Evolutionary conservation across 2,329 filamentous ascomycete genomes (phyloP).

Genomic region (Kalaharituber pfeilii): DNA sequence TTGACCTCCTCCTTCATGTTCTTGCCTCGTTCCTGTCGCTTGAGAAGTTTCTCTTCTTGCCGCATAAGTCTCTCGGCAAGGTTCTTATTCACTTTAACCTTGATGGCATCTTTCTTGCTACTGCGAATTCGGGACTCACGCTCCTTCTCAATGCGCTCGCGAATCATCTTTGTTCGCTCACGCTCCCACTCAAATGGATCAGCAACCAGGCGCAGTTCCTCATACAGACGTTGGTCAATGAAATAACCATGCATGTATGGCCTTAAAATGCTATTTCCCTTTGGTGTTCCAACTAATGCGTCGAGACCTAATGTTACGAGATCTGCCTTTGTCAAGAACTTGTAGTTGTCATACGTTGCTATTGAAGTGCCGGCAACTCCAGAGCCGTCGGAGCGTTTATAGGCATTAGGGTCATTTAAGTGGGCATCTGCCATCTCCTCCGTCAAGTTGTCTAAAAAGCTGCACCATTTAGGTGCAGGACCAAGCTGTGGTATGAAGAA

Average conservation of each 20-base stretch:
- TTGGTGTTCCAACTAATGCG: slow-evolving; percentile 45
- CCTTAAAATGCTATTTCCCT: slow-evolving; percentile 65
- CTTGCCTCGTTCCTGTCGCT: slow-evolving; percentile 24
- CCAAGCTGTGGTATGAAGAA: slow-evolving; percentile 92
- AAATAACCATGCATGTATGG: slow-evolving; percentile 99
- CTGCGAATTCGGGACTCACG: slow-evolving; percentile 86
- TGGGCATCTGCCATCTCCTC: slow-evolving; percentile 90
- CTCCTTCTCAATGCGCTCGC: slow-evolving; percentile 93
- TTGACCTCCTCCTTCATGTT: slow-evolving; percentile 14
- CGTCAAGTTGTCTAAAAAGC: slow-evolving; percentile 90
- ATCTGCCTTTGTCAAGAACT: slow-evolving; percentile 82
- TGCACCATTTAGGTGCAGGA: slow-evolving; percentile 85
- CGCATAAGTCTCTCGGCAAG: slow-evolving; percentile 38
- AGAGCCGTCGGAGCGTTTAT: slow-evolving; percentile 2
- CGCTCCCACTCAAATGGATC: slow-evolving; percentile 92
- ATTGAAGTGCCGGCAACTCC: slow-evolving; percentile 31
- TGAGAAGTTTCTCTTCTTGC: slow-evolving; percentile 54
- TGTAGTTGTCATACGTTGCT: slow-evolving; percentile 89
- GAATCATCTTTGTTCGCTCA: slow-evolving; percentile 74
- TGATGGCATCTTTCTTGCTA: slow-evolving; percentile 50
- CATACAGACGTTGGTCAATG: slow-evolving; percentile 84
- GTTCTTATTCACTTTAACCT: slow-evolving; percentile 74
- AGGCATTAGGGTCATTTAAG: slow-evolving; percentile 38
- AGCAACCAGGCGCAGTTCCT: slow-evolving; percentile 79
- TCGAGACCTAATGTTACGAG: slow-evolving; percentile 69